Evolutionary conservation across 1,284 basidiomycete species (phyloP), one percentile per base, ranked within the genome.

Genomic region (Papiliotrema fonsecae): DNA sequence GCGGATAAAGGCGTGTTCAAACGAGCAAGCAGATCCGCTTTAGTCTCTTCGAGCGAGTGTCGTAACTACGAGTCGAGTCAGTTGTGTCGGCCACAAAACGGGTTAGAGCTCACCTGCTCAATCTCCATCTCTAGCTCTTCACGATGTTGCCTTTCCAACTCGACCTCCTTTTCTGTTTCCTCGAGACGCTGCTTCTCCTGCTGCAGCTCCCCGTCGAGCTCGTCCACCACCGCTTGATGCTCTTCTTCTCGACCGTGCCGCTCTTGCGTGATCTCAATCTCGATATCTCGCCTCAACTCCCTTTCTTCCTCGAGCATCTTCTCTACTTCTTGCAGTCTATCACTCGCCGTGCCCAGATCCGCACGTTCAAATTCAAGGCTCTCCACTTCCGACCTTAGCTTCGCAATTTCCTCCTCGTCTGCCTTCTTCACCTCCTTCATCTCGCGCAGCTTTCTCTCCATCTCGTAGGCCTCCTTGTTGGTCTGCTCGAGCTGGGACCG

Each of bases 121-220:
- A 35, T 10, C 16, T 41, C 26, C 9, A 9, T 7, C 14, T n/a
- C 7, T 10, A 27, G 40, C 14, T 42, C 13, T 6, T 28, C 22
- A n/a, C n/a, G n/a, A n/a, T n/a, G n/a, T n/a, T n/a, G n/a, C n/a
- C 56, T 53, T 38, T 77, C 81, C 0, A 70, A 19, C 34, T 35
- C 34, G 34, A 35, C 22, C 13, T 42, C 41, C 21, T 11, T 16
- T 43, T 68, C 76, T 19, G 83, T 73, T 35, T 75, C 69, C 18
- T 79, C 77, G 18, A 52, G 26, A 16, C 46, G 39, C 22, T 35
- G 25, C 21, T 19, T 32, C 41, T 58, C 55, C 26, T 46, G 43
- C 28, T 54, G 50, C 10, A 57, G 26, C 37, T 25, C 30, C 10
- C 32, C 41, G n/a, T 35, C 34, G 6, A 35, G 34, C 5, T 16